Conservation (phyloP, 192 early-diverging fungal genomes). For the Diversispora epigaea region DNA sequence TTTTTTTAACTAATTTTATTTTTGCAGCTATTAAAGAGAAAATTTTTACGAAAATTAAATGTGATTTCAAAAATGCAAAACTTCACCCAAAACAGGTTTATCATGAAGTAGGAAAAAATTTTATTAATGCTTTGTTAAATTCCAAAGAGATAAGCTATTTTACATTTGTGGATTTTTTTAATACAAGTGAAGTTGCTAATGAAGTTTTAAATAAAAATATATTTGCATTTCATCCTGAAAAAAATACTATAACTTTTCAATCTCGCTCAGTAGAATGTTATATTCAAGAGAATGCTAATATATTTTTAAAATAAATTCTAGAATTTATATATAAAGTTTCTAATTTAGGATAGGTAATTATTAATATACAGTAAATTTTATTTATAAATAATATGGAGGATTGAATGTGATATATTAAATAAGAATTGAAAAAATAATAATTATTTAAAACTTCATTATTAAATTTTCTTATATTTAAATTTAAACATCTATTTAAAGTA, state of each 20-base stretch:
- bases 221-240: constrained; percentile 15
- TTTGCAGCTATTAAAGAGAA: constrained; percentile 3
- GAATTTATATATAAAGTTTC: too few relatives aligned
- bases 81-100: neutral
- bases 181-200: constrained; percentile 12
- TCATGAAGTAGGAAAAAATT: constrained; percentile 21
- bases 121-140: constrained; percentile 8
- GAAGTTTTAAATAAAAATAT: constrained; percentile 23
- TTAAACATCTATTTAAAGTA: too few relatives aligned
- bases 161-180: constrained; percentile 8
- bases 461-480: too few relatives aligned
- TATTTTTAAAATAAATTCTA: neutral
- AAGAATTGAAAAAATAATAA: too few relatives aligned
- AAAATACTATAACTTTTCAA: constrained; percentile 29
- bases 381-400: too few relatives aligned
- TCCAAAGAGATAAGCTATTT: constrained; percentile 3
- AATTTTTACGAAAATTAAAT: neutral
- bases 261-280: constrained; percentile 28
- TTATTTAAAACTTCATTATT: too few relatives aligned
- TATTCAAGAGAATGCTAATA: neutral
- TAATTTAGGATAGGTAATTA: too few relatives aligned
- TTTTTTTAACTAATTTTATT: neutral
- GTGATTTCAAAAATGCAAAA: neutral
- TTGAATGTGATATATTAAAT: too few relatives aligned
- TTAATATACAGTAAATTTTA: too few relatives aligned